Conservation (phyloP, 208 protist species). For the Leishmania tropica region DNA sequence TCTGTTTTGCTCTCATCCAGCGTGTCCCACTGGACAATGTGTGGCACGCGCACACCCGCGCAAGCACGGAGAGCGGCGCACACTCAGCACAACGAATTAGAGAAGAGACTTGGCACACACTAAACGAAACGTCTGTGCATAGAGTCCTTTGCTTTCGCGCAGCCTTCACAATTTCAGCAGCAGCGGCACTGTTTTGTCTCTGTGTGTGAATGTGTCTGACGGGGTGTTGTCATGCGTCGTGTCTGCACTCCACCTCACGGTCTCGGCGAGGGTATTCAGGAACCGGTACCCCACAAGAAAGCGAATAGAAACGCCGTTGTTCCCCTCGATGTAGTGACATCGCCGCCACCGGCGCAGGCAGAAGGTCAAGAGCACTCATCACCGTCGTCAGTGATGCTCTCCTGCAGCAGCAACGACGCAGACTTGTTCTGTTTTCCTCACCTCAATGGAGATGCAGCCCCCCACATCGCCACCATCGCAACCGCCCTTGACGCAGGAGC, state of each 20-base stretch:
- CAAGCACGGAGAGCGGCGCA: too few relatives aligned
- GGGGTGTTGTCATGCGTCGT: conserved; percentile 2
- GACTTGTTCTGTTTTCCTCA: background rate
- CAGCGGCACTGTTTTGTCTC: background rate
- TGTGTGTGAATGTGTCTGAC: too few relatives aligned
- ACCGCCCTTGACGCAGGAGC: background rate
- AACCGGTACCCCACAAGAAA: too few relatives aligned
- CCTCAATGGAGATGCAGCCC: background rate
- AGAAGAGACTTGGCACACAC: too few relatives aligned
- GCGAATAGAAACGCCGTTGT: too few relatives aligned
- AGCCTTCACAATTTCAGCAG: background rate
- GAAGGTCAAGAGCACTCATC: background rate
- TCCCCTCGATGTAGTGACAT: background rate
- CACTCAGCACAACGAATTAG: too few relatives aligned
- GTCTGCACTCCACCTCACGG: conserved; percentile 15
- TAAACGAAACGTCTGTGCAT: too few relatives aligned
- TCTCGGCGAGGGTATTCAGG: too few relatives aligned
- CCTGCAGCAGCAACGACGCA: background rate
- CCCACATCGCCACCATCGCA: background rate
- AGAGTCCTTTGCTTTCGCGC: background rate
- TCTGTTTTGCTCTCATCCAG: too few relatives aligned
- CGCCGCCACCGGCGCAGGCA: background rate
- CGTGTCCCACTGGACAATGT: too few relatives aligned
- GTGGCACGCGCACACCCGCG: too few relatives aligned
- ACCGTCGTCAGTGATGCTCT: background rate